Conservation (phyloP, 2,329 filamentous ascomycete species). For the Ilyonectria robusta region DNA sequence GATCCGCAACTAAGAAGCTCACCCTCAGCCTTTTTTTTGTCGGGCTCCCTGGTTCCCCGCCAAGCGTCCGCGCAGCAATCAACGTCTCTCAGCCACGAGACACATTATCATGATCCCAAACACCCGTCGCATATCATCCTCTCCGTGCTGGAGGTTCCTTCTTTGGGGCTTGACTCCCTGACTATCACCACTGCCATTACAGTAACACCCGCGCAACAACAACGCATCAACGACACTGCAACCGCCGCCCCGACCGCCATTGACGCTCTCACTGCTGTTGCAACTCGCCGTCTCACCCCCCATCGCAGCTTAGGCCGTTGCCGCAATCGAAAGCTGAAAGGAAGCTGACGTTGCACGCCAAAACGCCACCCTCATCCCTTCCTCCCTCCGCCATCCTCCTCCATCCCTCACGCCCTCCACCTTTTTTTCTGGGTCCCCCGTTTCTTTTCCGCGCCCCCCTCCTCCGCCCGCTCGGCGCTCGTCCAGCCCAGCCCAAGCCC, state of each 20-base stretch:
- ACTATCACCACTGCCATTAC: slow-evolving; percentile 43
- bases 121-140: slow-evolving; percentile 54
- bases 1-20: slow-evolving; percentile 8
- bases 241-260: slow-evolving; percentile 5
- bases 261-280: slow-evolving; percentile 26
- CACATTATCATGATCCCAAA: slow-evolving; percentile 58
- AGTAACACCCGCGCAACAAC: slow-evolving; percentile 21
- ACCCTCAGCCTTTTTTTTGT: slow-evolving; percentile 9
- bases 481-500: slow-evolving; percentile 28
- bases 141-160: slow-evolving; percentile 58
- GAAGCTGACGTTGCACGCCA: slow-evolving; percentile 34
- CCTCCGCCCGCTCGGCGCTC: slow-evolving; percentile 22
- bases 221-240: slow-evolving; percentile 19
- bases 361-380: slow-evolving; percentile 31
- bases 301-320: slow-evolving; percentile 15
- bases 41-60: slow-evolving; percentile 34
- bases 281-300: slow-evolving; percentile 14
- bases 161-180: slow-evolving; percentile 58
- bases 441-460: slow-evolving; percentile 29
- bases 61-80: slow-evolving; percentile 32
- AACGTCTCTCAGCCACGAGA: slow-evolving; percentile 34
- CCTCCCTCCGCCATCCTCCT: not conserved
- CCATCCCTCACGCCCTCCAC: slow-evolving; percentile 22
- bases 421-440: slow-evolving; percentile 24
- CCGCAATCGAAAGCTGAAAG: slow-evolving; percentile 34